Evolutionary conservation across 2,329 filamentous ascomycete species (phyloP), one percentile per base, ranked within the genome.

Genomic region (Laburnicola sp.): DNA sequence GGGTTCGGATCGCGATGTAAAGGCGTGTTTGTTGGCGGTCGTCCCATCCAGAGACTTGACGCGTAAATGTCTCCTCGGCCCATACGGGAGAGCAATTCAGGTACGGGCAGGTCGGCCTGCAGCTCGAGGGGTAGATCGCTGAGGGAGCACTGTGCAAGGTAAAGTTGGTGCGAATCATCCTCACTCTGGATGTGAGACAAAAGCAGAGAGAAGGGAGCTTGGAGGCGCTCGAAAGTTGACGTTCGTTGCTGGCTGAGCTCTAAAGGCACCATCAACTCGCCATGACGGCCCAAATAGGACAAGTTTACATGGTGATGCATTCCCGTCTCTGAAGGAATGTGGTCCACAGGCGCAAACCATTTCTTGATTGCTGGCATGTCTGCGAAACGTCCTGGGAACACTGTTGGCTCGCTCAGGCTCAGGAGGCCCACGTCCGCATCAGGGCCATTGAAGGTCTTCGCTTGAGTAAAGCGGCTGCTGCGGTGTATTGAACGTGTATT

Each of bases 1-100:
- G 91, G 91, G 64, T 97, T 97, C 0, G 94, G 94, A 65, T 99
- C 94, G 48, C 88, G 84, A 72, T 99, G 94, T 2, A 96, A 77
- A 3, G 94, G 91, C 0, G 94, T 97, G 62, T 91, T 91, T 0
- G 92, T 97, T 0, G 91, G 91, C 34, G 91, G 85, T 10, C 87
- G 78, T 0, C 94, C 94, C 9, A 97, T 80, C 93, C 93, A 99
- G 37, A 97, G 77, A 61, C 89, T 95, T 0, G 88, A 86, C 62
- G 81, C 83, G 69, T 97, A 97, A n/a, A 97, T 74, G 69, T 97
- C 92, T 2, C 90, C 91, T 59, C 82, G 87, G 0, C 89, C 89
- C 1, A 83, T 80, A 5, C 76, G 68, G 3, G 65, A 70, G 3
- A 96, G 84, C 3, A 92, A 64, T 0, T 77, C 68, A 0, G 91